Evolutionary conservation across 2,329 filamentous ascomycete genomes (phyloP).

Genomic region (Colletotrichum aenigma): DNA sequence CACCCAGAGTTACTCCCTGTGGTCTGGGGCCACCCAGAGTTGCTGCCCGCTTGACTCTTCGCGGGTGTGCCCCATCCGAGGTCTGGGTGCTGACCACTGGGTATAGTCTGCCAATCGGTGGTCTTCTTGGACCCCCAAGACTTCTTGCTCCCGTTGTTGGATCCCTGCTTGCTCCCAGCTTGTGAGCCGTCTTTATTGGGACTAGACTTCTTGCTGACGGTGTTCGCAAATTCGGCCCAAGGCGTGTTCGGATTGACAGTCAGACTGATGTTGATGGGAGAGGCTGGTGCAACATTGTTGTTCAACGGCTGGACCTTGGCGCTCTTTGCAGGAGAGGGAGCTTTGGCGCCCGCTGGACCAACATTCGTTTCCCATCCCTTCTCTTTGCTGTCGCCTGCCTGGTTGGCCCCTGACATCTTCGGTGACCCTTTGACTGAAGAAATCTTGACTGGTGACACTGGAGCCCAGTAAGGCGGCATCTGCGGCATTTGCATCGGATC

Average conservation of each 20-base stretch:
- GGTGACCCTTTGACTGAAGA: neutral
- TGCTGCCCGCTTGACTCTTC: neutral
- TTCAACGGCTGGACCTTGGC: neutral
- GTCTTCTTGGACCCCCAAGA: conserved; percentile 19
- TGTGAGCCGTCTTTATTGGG: neutral
- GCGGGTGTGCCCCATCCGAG: neutral
- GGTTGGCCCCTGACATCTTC: conserved; percentile 13
- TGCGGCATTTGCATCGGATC: conserved; percentile 11
- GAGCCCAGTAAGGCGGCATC: neutral
- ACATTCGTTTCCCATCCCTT: conserved; percentile 22
- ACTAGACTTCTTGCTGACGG: conserved; percentile 2
- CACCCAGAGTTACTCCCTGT: neutral
- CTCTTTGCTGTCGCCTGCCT: conserved; percentile 6
- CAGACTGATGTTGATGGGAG: conserved; percentile 14
- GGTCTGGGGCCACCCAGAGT: neutral
- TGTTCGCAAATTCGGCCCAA: conserved; percentile 9
- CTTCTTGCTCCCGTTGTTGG: conserved; percentile 15
- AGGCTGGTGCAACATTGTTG: neutral
- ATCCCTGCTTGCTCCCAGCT: neutral
- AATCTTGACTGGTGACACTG: neutral
- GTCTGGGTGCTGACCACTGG: conserved; percentile 9
- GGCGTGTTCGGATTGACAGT: conserved; percentile 18
- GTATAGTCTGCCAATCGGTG: neutral
- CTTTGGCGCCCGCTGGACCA: neutral
- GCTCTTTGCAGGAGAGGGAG: neutral